Evolutionary conservation across 2,329 filamentous ascomycete genomes (phyloP).

Genomic region (Clonostachys chloroleuca): DNA sequence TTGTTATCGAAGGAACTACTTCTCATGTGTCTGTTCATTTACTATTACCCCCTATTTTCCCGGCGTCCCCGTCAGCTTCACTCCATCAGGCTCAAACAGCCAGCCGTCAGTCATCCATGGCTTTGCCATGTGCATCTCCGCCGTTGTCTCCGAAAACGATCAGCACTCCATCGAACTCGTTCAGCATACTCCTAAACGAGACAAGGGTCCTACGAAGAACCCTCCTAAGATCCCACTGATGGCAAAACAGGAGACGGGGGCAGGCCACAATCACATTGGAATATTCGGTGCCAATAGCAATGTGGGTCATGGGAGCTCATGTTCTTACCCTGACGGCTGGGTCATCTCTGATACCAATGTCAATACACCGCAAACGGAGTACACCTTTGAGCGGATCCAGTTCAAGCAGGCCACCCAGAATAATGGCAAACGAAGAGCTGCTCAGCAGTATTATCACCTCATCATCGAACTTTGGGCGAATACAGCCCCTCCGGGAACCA

Average conservation of each 20-base stretch:
- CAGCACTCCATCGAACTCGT: conserved; percentile 79
- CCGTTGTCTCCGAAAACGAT: conserved; percentile 71
- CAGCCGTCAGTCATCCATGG: conserved; percentile 63
- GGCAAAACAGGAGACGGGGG: conserved; percentile 43
- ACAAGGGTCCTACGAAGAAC: conserved; percentile 77
- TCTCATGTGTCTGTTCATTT: conserved; percentile 79
- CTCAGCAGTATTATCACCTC: conserved; percentile 91
- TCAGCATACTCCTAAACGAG: conserved; percentile 86
- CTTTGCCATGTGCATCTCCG: conserved; percentile 82
- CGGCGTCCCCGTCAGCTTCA: conserved; percentile 44
- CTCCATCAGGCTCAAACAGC: conserved; percentile 32
- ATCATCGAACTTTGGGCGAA: conserved; percentile 79
- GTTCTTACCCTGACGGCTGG: conserved; percentile 37
- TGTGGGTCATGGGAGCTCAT: neutral
- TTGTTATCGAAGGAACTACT: conserved; percentile 89
- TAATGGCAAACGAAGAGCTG: conserved; percentile 84
- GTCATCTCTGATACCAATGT: conserved; percentile 15
- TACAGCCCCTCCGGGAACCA: conserved; percentile 41
- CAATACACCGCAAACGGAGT: conserved; percentile 42
- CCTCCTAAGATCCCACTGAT: conserved; percentile 66
- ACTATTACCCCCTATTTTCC: conserved; percentile 55
- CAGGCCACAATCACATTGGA: neutral
- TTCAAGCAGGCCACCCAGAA: conserved; percentile 94
- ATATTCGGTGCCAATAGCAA: neutral
- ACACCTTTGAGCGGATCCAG: conserved; percentile 82